Base-by-base conservation (phyloP, 2,329 filamentous ascomycete genomes). In the Fusarium foetens region DNA sequence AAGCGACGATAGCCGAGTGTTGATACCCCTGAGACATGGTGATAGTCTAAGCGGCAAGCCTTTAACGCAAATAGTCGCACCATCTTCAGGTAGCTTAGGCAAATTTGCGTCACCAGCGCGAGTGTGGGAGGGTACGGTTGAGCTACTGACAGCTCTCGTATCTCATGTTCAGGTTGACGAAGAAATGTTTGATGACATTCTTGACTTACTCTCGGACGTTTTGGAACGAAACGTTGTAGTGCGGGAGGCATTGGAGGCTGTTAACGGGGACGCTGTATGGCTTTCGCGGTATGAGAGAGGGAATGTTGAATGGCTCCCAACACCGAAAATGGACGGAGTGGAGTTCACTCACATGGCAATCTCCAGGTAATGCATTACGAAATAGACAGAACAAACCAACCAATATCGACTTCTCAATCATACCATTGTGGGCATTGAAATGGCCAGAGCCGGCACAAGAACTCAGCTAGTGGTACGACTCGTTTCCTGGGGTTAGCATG, bases 231-330 rank as follows among this genome's bases (percentile, higher is more conserved):
- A 85, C 33, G 60, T 76, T 3, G 83, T 87, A 52, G 86, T 91
- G 16, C 86, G 84, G 52, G 81, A 82, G 38, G 89, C 88, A 16
- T 80, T 96, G 49, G 89, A 92, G 72, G 81, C 79, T 6, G 82
- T 92, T 58, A 94, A 95, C 79, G 84, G 86, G 2, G 93, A 96
- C 83, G 91, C 92, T 3, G 91, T 96, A 8, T 97, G 94, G 94
- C 81, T 95, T 71, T 84, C 84, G 43, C 80, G 88, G 76, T 87
- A 88, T 62, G 82, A 87, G 75, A 79, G 80, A 59, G 85, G 86
- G 14, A 71, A 81, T 66, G 75, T 84, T 39, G 75, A 82, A 58
- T 76, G 74, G 68, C 72, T 79, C 62, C 77, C 80, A 43, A 79
- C 77, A 16, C 86, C 86, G 13, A 73, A 79, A 27, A 75, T 87